Evolutionary conservation across 164 flowering plant genomes (phyloP).

Genomic region (Magnolia kwangsiensis): DNA sequence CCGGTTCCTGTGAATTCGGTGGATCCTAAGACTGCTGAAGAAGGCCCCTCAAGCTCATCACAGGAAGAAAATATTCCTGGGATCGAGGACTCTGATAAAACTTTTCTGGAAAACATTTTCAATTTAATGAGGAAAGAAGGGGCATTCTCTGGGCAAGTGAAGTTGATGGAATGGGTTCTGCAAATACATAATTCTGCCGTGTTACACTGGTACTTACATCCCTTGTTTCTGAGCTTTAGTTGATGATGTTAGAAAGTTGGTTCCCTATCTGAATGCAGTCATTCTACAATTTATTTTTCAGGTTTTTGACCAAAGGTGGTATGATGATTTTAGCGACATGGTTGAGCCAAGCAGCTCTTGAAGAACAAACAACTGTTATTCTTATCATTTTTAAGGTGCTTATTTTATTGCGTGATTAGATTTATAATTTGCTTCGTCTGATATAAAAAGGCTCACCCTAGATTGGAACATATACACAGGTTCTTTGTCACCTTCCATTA

Average conservation of each 20-base stretch:
- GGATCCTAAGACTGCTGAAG: slow-evolving; percentile 40
- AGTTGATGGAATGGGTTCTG: slow-evolving; percentile 90
- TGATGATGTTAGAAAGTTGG: not conserved
- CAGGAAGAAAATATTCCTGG: slow-evolving; percentile 55
- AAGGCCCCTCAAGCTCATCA: slow-evolving; percentile 47
- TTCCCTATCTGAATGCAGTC: slow-evolving; percentile 8
- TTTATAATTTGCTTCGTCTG: not conserved
- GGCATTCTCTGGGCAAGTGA: slow-evolving; percentile 85
- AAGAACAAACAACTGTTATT: slow-evolving; percentile 91
- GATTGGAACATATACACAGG: slow-evolving; percentile 39
- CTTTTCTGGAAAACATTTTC: slow-evolving; percentile 74
- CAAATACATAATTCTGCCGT: slow-evolving; percentile 63
- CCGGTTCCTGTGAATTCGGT: slow-evolving; percentile 45
- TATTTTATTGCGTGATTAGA: slow-evolving; percentile 4
- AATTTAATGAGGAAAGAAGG: slow-evolving; percentile 73
- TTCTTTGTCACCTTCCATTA: slow-evolving; percentile 84
- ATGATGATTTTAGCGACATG: slow-evolving; percentile 82
- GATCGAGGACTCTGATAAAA: slow-evolving; percentile 53
- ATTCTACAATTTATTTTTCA: slow-evolving; percentile 25
- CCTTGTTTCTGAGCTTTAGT: slow-evolving; percentile 1
- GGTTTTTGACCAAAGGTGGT: slow-evolving; percentile 89
- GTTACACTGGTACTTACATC: slow-evolving; percentile 51
- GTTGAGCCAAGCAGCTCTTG: slow-evolving; percentile 82
- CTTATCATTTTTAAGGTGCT: slow-evolving; percentile 65
- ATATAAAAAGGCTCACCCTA: slow-evolving; percentile 1